Evolutionary conservation across 257 asterid species (phyloP).

Genomic region (Craterostigma plantagineum): DNA sequence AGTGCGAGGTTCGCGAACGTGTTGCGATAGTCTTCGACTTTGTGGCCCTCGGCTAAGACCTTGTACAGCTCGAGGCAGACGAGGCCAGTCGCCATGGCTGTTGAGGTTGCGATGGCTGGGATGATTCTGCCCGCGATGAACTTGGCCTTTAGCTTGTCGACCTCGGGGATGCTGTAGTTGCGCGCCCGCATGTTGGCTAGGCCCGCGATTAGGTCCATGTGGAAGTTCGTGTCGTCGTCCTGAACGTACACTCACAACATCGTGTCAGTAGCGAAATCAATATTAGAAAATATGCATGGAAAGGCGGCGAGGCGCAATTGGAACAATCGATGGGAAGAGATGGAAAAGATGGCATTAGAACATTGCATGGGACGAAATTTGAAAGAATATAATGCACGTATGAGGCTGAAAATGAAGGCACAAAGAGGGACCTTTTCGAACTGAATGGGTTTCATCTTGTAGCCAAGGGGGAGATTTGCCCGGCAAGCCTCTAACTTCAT

Average conservation of each 20-base stretch:
- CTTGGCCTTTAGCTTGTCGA: constrained; percentile 6
- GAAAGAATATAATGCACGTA: too few species aligned
- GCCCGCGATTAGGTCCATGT: constrained; percentile 6
- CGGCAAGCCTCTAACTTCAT: neutral
- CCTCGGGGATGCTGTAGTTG: constrained; percentile 5
- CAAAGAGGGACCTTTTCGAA: constrained; percentile 4
- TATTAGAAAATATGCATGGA: too few species aligned
- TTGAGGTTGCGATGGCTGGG: constrained; percentile 4
- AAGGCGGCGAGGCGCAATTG: too few species aligned
- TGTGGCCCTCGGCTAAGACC: constrained; percentile 20
- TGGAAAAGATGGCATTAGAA: too few species aligned
- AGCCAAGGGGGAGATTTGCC: neutral
- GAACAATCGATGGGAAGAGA: too few species aligned
- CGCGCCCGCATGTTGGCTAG: constrained; percentile 5
- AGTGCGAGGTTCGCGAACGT: constrained; percentile 40
- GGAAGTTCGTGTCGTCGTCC: constrained; percentile 5
- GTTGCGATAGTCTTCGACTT: constrained; percentile 34
- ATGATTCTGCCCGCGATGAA: constrained; percentile 4
- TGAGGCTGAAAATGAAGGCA: too few species aligned
- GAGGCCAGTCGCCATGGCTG: constrained; percentile 3
- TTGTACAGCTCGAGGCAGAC: constrained; percentile 14
- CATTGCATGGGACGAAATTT: too few species aligned
- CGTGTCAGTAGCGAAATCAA: neutral
- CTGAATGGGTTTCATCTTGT: constrained; percentile 3
- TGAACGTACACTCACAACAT: neutral